Evolutionary conservation across 2,329 filamentous ascomycete genomes (phyloP), one percentile per base, ranked within the genome.

Genomic region (Alternaria dauci): DNA sequence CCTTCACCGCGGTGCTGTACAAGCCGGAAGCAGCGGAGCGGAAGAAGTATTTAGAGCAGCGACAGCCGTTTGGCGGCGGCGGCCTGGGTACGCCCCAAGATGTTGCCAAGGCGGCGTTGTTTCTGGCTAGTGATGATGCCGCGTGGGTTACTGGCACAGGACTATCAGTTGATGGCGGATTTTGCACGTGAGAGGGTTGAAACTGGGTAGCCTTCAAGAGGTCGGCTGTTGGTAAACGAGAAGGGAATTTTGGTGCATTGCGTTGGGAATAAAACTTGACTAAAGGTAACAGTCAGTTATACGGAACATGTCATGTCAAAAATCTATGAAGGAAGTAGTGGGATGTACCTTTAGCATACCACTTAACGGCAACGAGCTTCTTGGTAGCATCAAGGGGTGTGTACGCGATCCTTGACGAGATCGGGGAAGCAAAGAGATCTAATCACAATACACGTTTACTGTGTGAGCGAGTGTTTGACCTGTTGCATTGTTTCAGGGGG

Each of bases 81-180:
- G 74, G 73, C 0, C 28, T 76, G n/a, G 76, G 76, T 1, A 67
- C 63, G 5, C 62, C 71, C 2, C 67, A 76, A 52, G 76, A 79
- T 62, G 63, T 79, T 26, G 76, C 76, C 4, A 53, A 73, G 16
- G 77, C 78, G 39, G 82, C 80, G 0, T 76, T 85, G 8, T 81
- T 82, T 62, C 62, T 85, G 52, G 81, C 81, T 1, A 82, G 80
- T 56, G 81, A 83, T 38, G 82, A 84, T 63, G 81, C 80, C 4
- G 71, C 68, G 36, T 84, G 79, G 78, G 71, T 84, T 25, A 83
- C 81, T 20, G 82, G 82, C 1, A 71, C 80, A 18, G 74, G 73
- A n/a, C 61, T 83, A 50, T 74, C 80, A 2, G 80, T 83, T 18
- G 82, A 84, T 76, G 82, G 82, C 5, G 82, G 81, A 1, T 84